Percentiles rank a stretch among this genome's conserved stretches.
Conservation (phyloP, 1,139 yeast genomes). For the Sugiyamaella castrensis region DNA sequence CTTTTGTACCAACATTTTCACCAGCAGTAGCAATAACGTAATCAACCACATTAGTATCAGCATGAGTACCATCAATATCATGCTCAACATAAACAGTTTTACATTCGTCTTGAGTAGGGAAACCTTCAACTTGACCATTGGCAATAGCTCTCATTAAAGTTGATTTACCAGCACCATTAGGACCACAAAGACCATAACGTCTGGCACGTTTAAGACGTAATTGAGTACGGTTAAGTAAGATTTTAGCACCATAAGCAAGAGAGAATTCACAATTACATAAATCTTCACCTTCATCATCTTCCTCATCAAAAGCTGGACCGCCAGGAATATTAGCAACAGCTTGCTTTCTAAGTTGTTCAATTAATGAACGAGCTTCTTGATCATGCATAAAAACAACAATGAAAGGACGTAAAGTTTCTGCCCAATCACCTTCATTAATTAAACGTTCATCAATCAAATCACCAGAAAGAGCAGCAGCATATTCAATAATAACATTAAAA, state of each 20-base stretch:
- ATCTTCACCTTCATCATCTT: slow-evolving; percentile 99
- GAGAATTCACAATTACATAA: slow-evolving; percentile 99
- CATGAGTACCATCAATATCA: slow-evolving; percentile 97
- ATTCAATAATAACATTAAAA: slow-evolving; percentile 70
- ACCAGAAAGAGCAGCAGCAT: slow-evolving; percentile 97
- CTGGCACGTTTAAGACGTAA: slow-evolving; percentile 99
- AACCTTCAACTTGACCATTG: slow-evolving; percentile 99
- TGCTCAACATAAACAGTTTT: slow-evolving; percentile 99
- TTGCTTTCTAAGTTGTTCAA: slow-evolving; percentile 93
- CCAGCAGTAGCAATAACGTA: slow-evolving; percentile 77
- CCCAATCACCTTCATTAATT: slow-evolving; percentile 91
- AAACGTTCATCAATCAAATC: slow-evolving; percentile 98
- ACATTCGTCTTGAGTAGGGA: slow-evolving; percentile 98
- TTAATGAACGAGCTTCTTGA: slow-evolving; percentile 82
- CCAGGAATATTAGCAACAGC: slow-evolving; percentile 97
- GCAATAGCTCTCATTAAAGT: slow-evolving; percentile 99
- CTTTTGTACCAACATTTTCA: slow-evolving; percentile 57
- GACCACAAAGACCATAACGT: slow-evolving; percentile 99
- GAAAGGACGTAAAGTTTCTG: slow-evolving; percentile 83
- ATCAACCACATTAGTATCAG: slow-evolving; percentile 88
- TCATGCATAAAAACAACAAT: slow-evolving; percentile 95
- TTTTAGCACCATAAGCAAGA: slow-evolving; percentile 99
- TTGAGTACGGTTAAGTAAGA: slow-evolving; percentile 98
- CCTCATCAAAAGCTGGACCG: slow-evolving; percentile 94
- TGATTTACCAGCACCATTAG: slow-evolving; percentile 99